These are phyloP conservation scores for Dryas drummondii DNA, from an alignment of 306 rosid genomes.

Conservation along the genomic window DNA sequence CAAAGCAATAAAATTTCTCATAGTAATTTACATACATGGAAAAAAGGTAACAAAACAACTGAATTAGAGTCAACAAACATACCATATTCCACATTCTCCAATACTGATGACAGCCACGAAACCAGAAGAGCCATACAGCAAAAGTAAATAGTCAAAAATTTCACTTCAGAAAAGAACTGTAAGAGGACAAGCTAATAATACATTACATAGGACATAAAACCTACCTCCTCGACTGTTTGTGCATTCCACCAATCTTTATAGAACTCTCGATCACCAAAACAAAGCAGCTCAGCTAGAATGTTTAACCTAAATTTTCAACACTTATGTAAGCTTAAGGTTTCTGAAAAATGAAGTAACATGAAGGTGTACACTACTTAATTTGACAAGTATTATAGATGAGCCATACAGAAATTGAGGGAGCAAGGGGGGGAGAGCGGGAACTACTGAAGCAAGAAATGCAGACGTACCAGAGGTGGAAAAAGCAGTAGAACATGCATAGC, in stretches of 20 bases:
- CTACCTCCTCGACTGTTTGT: slow-evolving; percentile 87
- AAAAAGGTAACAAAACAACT: background rate
- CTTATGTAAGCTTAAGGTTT: slow-evolving; percentile 27
- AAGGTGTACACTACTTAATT: slow-evolving; percentile 2
- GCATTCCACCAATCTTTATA: slow-evolving; percentile 99
- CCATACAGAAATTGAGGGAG: too few relatives aligned
- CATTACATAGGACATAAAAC: slow-evolving; percentile 23
- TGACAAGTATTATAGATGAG: too few relatives aligned
- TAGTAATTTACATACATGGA: background rate
- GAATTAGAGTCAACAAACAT: slow-evolving; percentile 30
- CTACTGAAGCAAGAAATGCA: background rate
- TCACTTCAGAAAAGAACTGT: slow-evolving; percentile 18
- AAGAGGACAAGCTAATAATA: slow-evolving; percentile 21
- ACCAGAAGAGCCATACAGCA: slow-evolving; percentile 35
- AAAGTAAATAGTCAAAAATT: slow-evolving; percentile 32
- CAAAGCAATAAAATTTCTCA: background rate
- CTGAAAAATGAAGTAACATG: slow-evolving; percentile 15
- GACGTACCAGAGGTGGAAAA: slow-evolving; percentile 93
- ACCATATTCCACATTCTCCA: slow-evolving; percentile 99
- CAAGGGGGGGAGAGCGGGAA: background rate
- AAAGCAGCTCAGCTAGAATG: slow-evolving; percentile 93
- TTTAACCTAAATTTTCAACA: slow-evolving; percentile 69
- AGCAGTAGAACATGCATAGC: slow-evolving; percentile 99
- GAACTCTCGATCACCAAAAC: slow-evolving; percentile 96
- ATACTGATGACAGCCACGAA: slow-evolving; percentile 68